Evolutionary conservation across 495 filamentous ascomycete genomes (phyloP).

Genomic region (Ramalina intermedia): DNA sequence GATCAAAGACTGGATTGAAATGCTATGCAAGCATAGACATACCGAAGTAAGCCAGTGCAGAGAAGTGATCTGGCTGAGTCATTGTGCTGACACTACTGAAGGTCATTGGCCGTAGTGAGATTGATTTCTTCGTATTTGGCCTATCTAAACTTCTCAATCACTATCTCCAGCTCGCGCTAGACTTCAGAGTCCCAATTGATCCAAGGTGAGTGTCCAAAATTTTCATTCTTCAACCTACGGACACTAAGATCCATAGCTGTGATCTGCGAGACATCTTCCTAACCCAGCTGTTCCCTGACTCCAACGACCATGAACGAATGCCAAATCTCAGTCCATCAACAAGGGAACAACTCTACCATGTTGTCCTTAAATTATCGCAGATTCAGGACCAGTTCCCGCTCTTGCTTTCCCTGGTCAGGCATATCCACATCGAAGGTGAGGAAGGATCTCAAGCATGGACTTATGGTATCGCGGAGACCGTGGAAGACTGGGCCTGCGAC

Average conservation of each 20-base stretch:
- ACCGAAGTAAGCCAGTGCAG: constrained; percentile 26
- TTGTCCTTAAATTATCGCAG: constrained; percentile 45
- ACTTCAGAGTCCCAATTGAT: constrained; percentile 28
- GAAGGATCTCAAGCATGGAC: constrained; percentile 10
- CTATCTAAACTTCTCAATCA: constrained; percentile 31
- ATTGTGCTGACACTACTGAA: constrained; percentile 7
- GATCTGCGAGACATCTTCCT: constrained; percentile 44
- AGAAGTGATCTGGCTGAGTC: neutral
- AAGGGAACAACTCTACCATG: constrained; percentile 47
- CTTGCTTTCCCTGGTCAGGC: constrained; percentile 38
- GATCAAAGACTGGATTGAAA: constrained; percentile 34
- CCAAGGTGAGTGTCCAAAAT: constrained; percentile 22
- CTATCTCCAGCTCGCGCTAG: constrained; percentile 34
- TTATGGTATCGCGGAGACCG: constrained; percentile 13
- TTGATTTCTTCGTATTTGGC: constrained; percentile 34
- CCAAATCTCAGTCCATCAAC: constrained; percentile 40
- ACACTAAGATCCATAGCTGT: constrained; percentile 16
- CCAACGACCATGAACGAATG: constrained; percentile 27
- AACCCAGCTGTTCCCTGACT: constrained; percentile 54
- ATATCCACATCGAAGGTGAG: constrained; percentile 35
- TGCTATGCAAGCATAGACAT: constrained; percentile 40
- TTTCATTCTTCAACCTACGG: neutral
- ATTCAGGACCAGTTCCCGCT: constrained; percentile 35
- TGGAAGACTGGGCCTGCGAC: constrained; percentile 38
- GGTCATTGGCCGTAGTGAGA: constrained; percentile 36